A percentile compares a stretch with the other conserved stretches of the same genome.
Conservation (phyloP, 2,329 filamentous ascomycete species). For the Sporothrix phasma region DNA sequence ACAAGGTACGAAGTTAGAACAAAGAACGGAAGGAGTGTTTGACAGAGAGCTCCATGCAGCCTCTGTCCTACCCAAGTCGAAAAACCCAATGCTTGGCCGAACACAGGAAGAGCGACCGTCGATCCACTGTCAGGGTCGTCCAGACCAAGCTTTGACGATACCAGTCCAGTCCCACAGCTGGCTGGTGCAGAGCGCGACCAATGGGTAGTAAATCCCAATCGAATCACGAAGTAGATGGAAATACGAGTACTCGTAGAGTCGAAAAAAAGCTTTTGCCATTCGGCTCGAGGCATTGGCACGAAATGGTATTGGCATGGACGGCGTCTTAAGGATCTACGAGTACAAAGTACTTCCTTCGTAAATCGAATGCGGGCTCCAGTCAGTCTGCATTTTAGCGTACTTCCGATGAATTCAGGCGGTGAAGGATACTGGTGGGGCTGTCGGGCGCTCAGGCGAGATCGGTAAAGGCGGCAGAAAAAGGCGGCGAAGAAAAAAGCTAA, state of each 20-base stretch:
- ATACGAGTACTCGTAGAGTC: no score
- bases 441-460: no score
- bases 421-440: neutral
- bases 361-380: neutral
- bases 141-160: neutral
- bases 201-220: no score
- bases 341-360: no score
- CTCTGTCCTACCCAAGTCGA: neutral
- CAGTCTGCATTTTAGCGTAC: neutral
- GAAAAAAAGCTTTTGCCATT: neutral
- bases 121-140: neutral
- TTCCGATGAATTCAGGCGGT: neutral
- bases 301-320: neutral
- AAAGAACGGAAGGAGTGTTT: neutral
- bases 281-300: neutral
- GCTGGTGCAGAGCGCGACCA: no score
- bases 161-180: neutral
- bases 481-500: slow-evolving; percentile 7
- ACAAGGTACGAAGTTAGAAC: neutral
- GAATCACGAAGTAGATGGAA: no score
- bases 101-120: neutral
- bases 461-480: slow-evolving; percentile 4
- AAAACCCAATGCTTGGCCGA: neutral
- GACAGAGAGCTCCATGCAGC: neutral
- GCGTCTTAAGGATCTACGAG: no score